These are phyloP conservation scores for Phytophthora colocasiae DNA, from an alignment of 352 stramenopile species.

Conservation along the genomic window DNA sequence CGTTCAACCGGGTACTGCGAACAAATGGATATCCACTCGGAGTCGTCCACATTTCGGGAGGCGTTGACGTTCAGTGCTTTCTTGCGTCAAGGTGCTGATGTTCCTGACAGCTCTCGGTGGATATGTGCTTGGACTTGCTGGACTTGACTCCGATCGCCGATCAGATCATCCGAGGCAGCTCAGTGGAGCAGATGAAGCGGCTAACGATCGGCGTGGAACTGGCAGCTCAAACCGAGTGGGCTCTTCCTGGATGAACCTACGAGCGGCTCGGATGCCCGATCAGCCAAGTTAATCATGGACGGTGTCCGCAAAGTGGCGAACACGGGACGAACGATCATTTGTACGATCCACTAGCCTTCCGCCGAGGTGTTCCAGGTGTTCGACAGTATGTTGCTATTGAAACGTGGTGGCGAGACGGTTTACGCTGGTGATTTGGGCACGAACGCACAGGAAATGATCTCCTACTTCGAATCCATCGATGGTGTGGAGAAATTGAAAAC, in stretches of 20 bases:
- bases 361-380: constrained; percentile 23
- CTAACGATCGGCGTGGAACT: constrained; percentile 25
- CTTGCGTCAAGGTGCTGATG: constrained; percentile 12
- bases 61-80: constrained; percentile 23
- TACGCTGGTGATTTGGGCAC: constrained; percentile 13
- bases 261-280: constrained; percentile 23
- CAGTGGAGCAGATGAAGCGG: constrained; percentile 31
- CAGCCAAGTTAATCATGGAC: constrained; percentile 26
- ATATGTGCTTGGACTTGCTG: constrained; percentile 14
- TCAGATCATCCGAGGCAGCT: constrained; percentile 28
- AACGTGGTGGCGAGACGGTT: constrained; percentile 22
- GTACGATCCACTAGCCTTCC: constrained; percentile 21
- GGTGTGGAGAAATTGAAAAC: constrained; percentile 11
- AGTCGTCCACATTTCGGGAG: constrained; percentile 21
- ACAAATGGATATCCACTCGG: constrained; percentile 24
- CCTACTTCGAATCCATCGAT: constrained; percentile 18
- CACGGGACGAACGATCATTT: constrained; percentile 14
- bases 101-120: constrained; percentile 15
- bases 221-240: constrained; percentile 15
- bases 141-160: constrained; percentile 20
- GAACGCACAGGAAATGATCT: constrained; percentile 22
- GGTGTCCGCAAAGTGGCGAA: constrained; percentile 26
- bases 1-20: constrained; percentile 23
- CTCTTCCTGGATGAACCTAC: constrained; percentile 29
- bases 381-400: constrained; percentile 21